Evolutionary conservation across 2,329 filamentous ascomycete genomes (phyloP).

Genomic region (Verruconis gallopava): DNA sequence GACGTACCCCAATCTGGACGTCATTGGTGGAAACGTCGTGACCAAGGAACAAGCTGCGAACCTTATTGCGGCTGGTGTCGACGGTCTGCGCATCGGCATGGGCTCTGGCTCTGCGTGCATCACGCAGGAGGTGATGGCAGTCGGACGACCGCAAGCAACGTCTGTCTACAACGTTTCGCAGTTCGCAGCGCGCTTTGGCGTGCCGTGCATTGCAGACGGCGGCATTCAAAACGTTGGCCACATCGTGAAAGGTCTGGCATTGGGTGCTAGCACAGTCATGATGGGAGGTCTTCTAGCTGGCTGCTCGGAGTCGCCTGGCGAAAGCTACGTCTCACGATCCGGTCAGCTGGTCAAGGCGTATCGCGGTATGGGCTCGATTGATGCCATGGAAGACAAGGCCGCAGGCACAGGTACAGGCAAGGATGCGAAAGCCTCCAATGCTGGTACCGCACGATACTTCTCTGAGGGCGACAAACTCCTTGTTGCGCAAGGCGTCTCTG

Average conservation of each 20-base stretch:
- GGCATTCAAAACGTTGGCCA: slow-evolving; percentile 98
- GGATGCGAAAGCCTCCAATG: slow-evolving; percentile 63
- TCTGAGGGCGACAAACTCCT: slow-evolving; percentile 90
- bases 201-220: slow-evolving; percentile 95
- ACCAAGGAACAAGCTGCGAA: slow-evolving; percentile 90
- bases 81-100: slow-evolving; percentile 97
- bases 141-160: slow-evolving; percentile 88
- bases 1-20: slow-evolving; percentile 73
- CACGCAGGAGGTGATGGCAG: slow-evolving; percentile 98
- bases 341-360: slow-evolving; percentile 99
- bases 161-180: slow-evolving; percentile 80
- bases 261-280: slow-evolving; percentile 94
- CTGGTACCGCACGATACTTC: slow-evolving; percentile 95
- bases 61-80: slow-evolving; percentile 85
- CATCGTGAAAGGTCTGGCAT: slow-evolving; percentile 93
- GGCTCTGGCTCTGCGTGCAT: slow-evolving; percentile 96
- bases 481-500: slow-evolving; percentile 92
- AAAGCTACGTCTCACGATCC: slow-evolving; percentile 90
- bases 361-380: slow-evolving; percentile 97
- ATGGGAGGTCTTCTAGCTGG: slow-evolving; percentile 97
- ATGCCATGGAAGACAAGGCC: slow-evolving; percentile 99
- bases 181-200: slow-evolving; percentile 86
- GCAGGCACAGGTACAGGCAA: slow-evolving; percentile 55
- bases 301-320: slow-evolving; percentile 92
- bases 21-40: slow-evolving; percentile 97